A percentile compares a stretch with the other conserved stretches of the same genome.
These are phyloP conservation scores for Rhizopogon vinicolor DNA, from an alignment of 768 basidiomycete species.

Conservation along the genomic window DNA sequence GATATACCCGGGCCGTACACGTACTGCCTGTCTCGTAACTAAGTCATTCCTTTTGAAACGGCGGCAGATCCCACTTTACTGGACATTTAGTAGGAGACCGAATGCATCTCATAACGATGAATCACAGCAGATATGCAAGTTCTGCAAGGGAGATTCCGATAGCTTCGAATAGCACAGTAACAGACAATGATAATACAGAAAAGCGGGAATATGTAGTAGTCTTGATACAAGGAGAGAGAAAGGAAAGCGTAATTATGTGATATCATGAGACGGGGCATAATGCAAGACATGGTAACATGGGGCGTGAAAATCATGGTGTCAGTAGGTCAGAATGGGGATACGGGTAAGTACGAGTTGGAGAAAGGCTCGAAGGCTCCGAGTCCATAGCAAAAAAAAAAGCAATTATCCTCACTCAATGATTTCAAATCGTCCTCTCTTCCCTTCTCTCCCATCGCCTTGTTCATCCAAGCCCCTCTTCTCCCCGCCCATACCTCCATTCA, in stretches of 20 bases:
- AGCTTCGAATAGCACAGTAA: conserved; percentile 6
- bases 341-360: background rate
- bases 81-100: too few relatives aligned
- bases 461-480: conserved; percentile 36
- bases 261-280: conserved; percentile 7
- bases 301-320: background rate
- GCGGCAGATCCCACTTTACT: too few relatives aligned
- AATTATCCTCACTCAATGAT: conserved; percentile 41
- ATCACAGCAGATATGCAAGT: too few relatives aligned
- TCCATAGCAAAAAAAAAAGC: background rate
- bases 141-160: conserved; percentile 16
- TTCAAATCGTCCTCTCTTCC: conserved; percentile 60
- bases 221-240: background rate
- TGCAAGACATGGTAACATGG: background rate
- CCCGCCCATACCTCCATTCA: background rate
- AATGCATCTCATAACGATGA: too few relatives aligned
- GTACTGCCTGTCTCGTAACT: too few relatives aligned
- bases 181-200: conserved; percentile 1
- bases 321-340: background rate
- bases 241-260: background rate
- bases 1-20: too few relatives aligned
- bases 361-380: background rate
- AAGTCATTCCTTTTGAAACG: too few relatives aligned
- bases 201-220: background rate
- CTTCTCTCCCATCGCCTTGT: conserved; percentile 36